Evolutionary conservation across 1,139 yeast species (phyloP).

Genomic region (Blastobotrys proliferans): DNA sequence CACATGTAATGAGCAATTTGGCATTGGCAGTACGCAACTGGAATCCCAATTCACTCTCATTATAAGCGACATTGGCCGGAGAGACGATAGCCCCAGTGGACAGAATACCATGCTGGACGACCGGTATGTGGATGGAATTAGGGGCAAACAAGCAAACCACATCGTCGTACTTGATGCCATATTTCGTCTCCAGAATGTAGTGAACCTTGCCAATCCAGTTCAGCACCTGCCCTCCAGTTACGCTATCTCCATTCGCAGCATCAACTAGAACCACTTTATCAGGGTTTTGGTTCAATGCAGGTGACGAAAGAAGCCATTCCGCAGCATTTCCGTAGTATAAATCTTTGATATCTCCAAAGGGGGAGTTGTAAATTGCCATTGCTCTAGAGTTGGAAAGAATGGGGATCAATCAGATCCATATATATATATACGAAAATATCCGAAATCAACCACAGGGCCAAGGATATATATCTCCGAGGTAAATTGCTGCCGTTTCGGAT

Average conservation of each 20-base stretch:
- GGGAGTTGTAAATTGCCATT: conserved; percentile 18
- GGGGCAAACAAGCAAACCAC: conserved; percentile 33
- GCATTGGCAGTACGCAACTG: conserved; percentile 33
- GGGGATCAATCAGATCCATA: too few relatives aligned
- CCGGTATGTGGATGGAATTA: conserved; percentile 31
- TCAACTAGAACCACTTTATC: conserved; percentile 26
- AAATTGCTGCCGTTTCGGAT: too few relatives aligned
- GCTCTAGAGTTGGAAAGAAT: too few relatives aligned
- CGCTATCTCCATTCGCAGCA: conserved; percentile 24
- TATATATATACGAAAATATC: too few relatives aligned
- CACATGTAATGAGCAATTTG: conserved; percentile 28
- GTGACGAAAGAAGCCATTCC: conserved; percentile 21
- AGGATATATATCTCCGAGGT: too few relatives aligned
- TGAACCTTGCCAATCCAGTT: conserved; percentile 24
- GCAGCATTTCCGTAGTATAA: conserved; percentile 25
- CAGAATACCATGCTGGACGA: conserved; percentile 33
- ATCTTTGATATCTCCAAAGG: conserved; percentile 20
- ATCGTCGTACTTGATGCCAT: conserved; percentile 27
- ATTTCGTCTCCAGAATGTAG: conserved; percentile 24
- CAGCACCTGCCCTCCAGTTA: conserved; percentile 24
- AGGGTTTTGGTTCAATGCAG: conserved; percentile 15
- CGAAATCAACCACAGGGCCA: too few relatives aligned
- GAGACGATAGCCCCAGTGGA: conserved; percentile 35
- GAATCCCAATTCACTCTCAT: conserved; percentile 34
- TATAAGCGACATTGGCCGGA: conserved; percentile 37